Base-by-base conservation (phyloP, 352 stramenopile genomes). In the Hyaloperonospora brassicae region DNA sequence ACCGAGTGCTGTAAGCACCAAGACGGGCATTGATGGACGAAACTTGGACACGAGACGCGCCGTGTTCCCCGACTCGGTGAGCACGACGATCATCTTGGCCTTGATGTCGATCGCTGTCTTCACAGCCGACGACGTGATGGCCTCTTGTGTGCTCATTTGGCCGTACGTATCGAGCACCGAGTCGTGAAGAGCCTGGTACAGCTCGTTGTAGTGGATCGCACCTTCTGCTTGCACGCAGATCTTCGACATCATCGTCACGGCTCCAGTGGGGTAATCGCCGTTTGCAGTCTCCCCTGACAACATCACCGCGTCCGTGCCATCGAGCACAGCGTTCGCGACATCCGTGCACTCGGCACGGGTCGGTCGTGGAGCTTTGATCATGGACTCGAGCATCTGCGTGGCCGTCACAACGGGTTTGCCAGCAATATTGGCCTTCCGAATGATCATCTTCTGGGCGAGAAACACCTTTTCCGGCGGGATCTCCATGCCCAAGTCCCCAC, bases 331-430 rank as follows among this genome's bases (percentile, higher is more conserved):
- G 71, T 99, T 99, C 25, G 96, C 95, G 9, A 99, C 97, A 72
- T 99, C 97, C 38, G 95, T 98, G 69, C 93, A 98, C 68, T 99
- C 97, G 12, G 97, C 97, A 74, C 97, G 95, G 14, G 97, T 99
- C 27, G 97, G 97, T 23, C 96, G 83, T 22, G 96, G 96, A 59
- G 98, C 98, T 46, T 78, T 87, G 65, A 98, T 98, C 96, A 99
- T 99, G 27, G 84, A 98, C 75, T 99, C 97, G 21, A 99, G 83
- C 97, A 99, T 99, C 69, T 99, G 96, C 40, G 97, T 99, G 38
- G 95, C 96, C 11, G 95, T 98, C 55, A 99, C 90, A 0, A 99
- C 95, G 12, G 96, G 96, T 67, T 99, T 99, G 27, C 96, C 97
- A n/a, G 82, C 87, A 47, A 97, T 92, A 67, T 98, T 98, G 50